Evolutionary conservation across 1,139 yeast genomes (phyloP).

Genomic region (Arxiozyma telluris): DNA sequence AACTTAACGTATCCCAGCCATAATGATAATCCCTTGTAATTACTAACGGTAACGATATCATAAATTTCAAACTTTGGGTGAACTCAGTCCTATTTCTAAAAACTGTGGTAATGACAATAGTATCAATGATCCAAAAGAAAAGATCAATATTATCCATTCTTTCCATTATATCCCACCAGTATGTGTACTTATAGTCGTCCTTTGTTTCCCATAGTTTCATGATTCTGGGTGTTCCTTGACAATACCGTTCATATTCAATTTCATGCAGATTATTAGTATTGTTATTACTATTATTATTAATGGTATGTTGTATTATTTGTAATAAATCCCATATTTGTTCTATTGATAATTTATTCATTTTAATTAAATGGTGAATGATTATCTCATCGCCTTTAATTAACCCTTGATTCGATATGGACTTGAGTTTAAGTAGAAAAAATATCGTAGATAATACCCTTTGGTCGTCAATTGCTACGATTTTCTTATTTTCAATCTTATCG

Average conservation of each 20-base stretch:
- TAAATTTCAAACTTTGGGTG: conserved; percentile 25
- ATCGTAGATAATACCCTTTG: conserved; percentile 4
- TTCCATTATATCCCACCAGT: conserved; percentile 27
- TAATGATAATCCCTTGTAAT: conserved; percentile 39
- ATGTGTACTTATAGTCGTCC: conserved; percentile 19
- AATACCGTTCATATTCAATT: background rate
- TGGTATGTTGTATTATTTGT: conserved; percentile 27
- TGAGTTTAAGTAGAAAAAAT: conserved; percentile 18
- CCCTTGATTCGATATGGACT: conserved; percentile 26
- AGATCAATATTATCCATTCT: conserved; percentile 20
- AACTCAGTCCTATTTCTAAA: background rate
- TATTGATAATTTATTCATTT: conserved; percentile 6
- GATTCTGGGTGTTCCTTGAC: background rate
- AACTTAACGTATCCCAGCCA: conserved; percentile 37
- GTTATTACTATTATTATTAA: conserved; percentile 3
- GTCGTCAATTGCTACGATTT: background rate
- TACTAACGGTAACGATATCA: conserved; percentile 32
- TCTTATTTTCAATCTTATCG: conserved; percentile 8
- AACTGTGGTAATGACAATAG: conserved; percentile 21
- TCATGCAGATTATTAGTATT: background rate
- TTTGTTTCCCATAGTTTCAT: conserved; percentile 10
- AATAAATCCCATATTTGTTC: conserved; percentile 24
- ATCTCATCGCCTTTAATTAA: conserved; percentile 25
- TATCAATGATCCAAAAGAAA: conserved; percentile 29
- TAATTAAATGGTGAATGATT: conserved; percentile 21